A percentile compares a stretch with the other conserved stretches of the same genome.
Evolutionary conservation across 768 basidiomycete genomes (phyloP).

Genomic region (Polyporus arcularius): DNA sequence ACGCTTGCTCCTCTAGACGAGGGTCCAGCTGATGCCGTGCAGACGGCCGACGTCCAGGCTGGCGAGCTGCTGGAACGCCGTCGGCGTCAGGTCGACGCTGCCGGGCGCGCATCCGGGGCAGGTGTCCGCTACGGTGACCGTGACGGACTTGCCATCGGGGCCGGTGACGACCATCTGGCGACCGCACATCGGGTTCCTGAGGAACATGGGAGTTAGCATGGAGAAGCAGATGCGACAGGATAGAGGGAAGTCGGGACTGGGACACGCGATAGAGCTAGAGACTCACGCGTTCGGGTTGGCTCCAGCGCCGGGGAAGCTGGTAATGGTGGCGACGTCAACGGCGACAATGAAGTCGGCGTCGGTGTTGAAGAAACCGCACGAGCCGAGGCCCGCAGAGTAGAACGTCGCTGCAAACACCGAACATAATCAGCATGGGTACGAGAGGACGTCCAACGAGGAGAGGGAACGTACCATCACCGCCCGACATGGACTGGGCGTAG

Average conservation of each 20-base stretch:
- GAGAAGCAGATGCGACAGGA: neutral
- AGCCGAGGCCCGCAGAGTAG: slow-evolving; percentile 39
- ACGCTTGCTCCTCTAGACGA: slow-evolving; percentile 14
- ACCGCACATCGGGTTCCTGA: slow-evolving; percentile 37
- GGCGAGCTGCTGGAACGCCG: slow-evolving; percentile 31
- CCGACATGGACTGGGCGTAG: slow-evolving; percentile 5
- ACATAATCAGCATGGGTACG: neutral
- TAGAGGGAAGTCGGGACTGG: neutral
- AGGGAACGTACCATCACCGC: slow-evolving; percentile 15
- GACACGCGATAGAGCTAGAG: neutral
- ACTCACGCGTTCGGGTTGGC: slow-evolving; percentile 18
- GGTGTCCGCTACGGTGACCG: slow-evolving; percentile 32
- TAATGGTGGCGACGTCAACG: slow-evolving; percentile 35
- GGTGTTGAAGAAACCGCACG: slow-evolving; percentile 40
- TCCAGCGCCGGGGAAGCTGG: slow-evolving; percentile 31
- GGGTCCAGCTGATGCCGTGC: slow-evolving; percentile 28
- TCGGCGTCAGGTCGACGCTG: slow-evolving; percentile 30
- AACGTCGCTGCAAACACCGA: slow-evolving; percentile 28
- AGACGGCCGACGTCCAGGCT: slow-evolving; percentile 26
- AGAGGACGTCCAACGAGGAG: neutral
- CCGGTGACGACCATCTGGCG: slow-evolving; percentile 26
- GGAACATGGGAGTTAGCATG: neutral
- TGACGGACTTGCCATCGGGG: slow-evolving; percentile 28
- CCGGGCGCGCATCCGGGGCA: slow-evolving; percentile 31
- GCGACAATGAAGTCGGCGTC: slow-evolving; percentile 37